Evolutionary conservation across 768 basidiomycete genomes (phyloP), one percentile per base, ranked within the genome.

Genomic region (Suillus tomentosus): DNA sequence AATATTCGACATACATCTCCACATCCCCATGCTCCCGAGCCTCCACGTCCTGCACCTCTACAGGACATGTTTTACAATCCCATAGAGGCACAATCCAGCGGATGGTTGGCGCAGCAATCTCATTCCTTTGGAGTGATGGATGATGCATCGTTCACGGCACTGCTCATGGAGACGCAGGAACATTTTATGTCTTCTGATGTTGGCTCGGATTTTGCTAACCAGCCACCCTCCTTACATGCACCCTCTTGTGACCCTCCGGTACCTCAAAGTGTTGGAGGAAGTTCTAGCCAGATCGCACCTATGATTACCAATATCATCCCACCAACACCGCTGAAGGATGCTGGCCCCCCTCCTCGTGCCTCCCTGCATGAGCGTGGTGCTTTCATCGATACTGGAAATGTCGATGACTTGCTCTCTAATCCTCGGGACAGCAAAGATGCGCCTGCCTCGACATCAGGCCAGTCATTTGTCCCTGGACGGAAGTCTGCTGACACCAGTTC

Each of bases 51-150:
- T 31, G 51, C 31, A 17, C 8, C 27, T 53, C 27, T 53, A 19
- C 51, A 53, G 17, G 51, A 53, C 10, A 53, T 53, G 31, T 53
- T 53, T 31, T 53, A 53, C 31, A 34, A 53, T 53, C 17, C 51
- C 4, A 53, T 34, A 9, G 31, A 53, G 17, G 51, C 51, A 53
- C 51, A 53, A 53, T 9, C 31, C 3, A 17, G 9, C 6, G 5
- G 15, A 10, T 53, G 51, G 51, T 34, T 53, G 51, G 9, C 5
- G 0, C 31, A 53, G 31, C 15, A 53, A 3, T 34, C 17, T 5
- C 4, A 31, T 31, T 19, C 31, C 31, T 31, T 53, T 53, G 51
- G 17, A 31, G 4, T 10, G 51, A 53, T 53, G 51, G 51, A 53
- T 31, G 51, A 53, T 10, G 8, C 27, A 31, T 53, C 31, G 1